Evolutionary conservation across 768 basidiomycete genomes (phyloP), one percentile per base, ranked within the genome.

Genomic region (Terana coerulea): DNA sequence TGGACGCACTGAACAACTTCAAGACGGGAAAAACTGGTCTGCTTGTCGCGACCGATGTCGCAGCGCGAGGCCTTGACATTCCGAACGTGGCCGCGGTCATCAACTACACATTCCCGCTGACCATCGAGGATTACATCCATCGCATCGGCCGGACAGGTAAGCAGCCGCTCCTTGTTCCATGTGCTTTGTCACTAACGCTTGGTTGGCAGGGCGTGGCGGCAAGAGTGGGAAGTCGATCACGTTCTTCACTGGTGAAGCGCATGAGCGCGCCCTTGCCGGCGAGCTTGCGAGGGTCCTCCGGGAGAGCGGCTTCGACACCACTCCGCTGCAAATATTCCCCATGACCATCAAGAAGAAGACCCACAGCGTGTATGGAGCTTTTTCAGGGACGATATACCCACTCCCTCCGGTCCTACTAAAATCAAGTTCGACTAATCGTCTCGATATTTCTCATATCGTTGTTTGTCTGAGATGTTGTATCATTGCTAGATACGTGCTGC

Each of bases 311-410:
- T 91, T 89, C 56, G 81, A 87, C 51, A 80, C 84, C 42, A 82
- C 88, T 58, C 84, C 70, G 5, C 73, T 97, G 69, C 81, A 84
- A 52, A 81, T 83, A 52, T 98, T 97, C 75, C 92, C 93, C 45
- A 91, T 95, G 80, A 91, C 94, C 52, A 92, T 98, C 72, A 97
- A 95, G 76, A 98, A 98, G 78, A 91, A 84, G 77, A 81, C 86
- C 59, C 95, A 98, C 61, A 74, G 90, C 17, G 86, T 81, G 35
- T 98, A 97, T 60, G 95, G 95, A 4, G 89, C 88, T 5, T 92
- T 91, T 92, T 78, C 68, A 68, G 86, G 50, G 83, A 88, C 58
- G 83, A 84, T 56, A 81, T 83, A 26, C 73, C 78, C 9, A 69
- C 75, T 39, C 76, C 78, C 21, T 76, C 76, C 19, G 80, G 73